Base-by-base conservation (phyloP, 768 basidiomycete genomes). In the Termitomyces sp. region DNA sequence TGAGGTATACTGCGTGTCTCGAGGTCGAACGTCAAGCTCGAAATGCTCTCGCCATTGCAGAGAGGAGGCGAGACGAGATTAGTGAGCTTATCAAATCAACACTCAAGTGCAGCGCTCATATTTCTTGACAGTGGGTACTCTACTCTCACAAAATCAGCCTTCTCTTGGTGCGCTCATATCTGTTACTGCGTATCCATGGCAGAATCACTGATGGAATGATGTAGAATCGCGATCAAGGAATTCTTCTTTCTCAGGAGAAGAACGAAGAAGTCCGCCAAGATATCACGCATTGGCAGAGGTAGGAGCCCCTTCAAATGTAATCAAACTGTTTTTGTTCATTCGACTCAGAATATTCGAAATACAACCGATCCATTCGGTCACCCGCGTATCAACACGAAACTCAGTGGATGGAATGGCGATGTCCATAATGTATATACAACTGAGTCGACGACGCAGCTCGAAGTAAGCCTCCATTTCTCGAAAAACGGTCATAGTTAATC, bases 51-150 rank as follows among this genome's bases (percentile, higher is more conserved):
- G 69, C 69, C 6, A 74, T 82, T 55, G 85, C 85, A 53, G 88
- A 89, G 65, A 86, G 85, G 69, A 83, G 86, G 48, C 81, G 87
- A 62, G 88, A 89, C 64, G 85, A 87, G 57, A 78, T 83, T 67
- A 81, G 82, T 83, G 63, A 65, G 78, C 56, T 33, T 46, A 45
- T 39, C 30, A 18, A 39, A 61, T 45, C 20, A 45, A 55, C 53
- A 27, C 53, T 50, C 51, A 39, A 45, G 55, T 30, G 33, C 57
- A 20, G 47, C 57, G 22, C 61, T 65, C n/a, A 47, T 63, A 65
- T 54, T 57, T 58, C 56, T 60, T 64, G 62, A 43, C 59, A 82
- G 81, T 82, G 79, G 72, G 74, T 55, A 67, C 75, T 40, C 70
- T 82, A 44, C 72, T 82, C 32, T 70, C 78, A 18, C 76, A 78